A percentile compares a stretch with the other conserved stretches of the same genome.
These are phyloP conservation scores for Ilex paraguariensis DNA, from an alignment of 305 asterid species.

Conservation along the genomic window DNA sequence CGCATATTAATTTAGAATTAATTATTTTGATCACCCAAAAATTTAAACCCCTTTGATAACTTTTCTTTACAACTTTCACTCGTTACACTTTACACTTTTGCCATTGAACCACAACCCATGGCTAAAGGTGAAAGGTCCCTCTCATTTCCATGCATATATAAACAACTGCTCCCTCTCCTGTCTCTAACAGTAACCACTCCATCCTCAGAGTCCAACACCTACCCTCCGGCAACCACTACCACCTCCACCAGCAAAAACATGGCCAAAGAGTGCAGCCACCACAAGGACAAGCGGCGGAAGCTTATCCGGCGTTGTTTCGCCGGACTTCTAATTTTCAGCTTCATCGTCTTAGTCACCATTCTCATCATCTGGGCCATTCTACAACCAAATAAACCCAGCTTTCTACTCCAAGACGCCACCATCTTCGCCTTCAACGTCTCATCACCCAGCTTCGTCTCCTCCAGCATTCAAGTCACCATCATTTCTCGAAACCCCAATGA, in stretches of 20 bases:
- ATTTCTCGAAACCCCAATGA: constrained; percentile 59
- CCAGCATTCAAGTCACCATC: constrained; percentile 58
- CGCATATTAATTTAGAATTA: no score
- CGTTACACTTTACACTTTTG: no score
- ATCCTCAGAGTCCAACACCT: not conserved
- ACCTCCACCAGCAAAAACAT: constrained; percentile 19
- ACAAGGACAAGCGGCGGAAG: constrained; percentile 31
- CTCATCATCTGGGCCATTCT: constrained; percentile 53
- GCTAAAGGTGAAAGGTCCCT: not conserved
- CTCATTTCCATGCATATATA: not conserved
- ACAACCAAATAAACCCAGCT: constrained; percentile 63
- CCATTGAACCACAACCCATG: no score
- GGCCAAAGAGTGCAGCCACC: constrained; percentile 62
- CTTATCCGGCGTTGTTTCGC: constrained; percentile 22
- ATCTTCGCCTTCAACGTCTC: constrained; percentile 62
- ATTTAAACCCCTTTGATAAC: no score
- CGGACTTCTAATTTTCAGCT: constrained; percentile 18
- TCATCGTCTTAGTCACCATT: constrained; percentile 39
- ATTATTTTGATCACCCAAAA: no score
- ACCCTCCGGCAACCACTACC: no score
- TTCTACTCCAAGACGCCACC: constrained; percentile 70
- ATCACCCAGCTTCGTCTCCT: constrained; percentile 37
- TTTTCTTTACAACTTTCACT: no score
- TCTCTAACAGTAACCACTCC: not conserved
- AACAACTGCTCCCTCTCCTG: not conserved